phyloP scores from a whole-genome alignment of 306 rosid species.

The Acacia melanoxylon region DNA sequence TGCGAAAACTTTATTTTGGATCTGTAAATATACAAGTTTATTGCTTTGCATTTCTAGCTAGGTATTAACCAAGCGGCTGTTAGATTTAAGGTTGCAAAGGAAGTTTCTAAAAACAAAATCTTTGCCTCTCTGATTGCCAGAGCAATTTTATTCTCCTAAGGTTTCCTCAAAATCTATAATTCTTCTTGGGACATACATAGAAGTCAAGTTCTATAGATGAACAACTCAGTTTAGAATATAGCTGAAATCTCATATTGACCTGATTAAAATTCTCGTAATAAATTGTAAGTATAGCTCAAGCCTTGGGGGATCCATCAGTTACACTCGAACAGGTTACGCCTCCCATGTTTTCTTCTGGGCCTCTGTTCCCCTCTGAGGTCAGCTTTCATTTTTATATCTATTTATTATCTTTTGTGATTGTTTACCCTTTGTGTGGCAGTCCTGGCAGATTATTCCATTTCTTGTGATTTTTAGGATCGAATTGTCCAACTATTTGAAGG shows the following conservation, averaged over 20 bases:
- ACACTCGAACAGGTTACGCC: conserved; percentile 87
- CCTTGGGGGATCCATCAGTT: conserved; percentile 87
- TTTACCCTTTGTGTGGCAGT: not conserved
- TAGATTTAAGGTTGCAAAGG: not conserved
- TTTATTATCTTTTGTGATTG: conserved; percentile 8
- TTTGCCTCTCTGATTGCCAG: not conserved
- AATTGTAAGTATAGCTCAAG: conserved; percentile 60
- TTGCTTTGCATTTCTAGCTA: not conserved
- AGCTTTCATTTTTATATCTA: conserved; percentile 18
- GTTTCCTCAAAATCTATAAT: not conserved
- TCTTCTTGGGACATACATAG: not conserved
- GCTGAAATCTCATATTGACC: conserved; percentile 3
- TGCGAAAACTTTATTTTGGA: not conserved
- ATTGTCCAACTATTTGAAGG: conserved; percentile 82
- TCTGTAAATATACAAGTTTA: not conserved
- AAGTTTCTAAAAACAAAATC: not conserved
- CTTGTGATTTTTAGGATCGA: conserved; percentile 64
- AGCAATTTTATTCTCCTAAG: not conserved
- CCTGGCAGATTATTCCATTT: conserved; percentile 9
- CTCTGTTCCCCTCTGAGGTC: conserved; percentile 93
- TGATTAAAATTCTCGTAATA: conserved; percentile 30
- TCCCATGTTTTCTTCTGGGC: conserved; percentile 55
- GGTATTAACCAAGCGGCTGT: not conserved
- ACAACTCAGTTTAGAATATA: not conserved
- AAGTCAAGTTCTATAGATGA: not conserved